Evolutionary conservation across 2,329 filamentous ascomycete species (phyloP).

Genomic region (Fusarium mexicanum): DNA sequence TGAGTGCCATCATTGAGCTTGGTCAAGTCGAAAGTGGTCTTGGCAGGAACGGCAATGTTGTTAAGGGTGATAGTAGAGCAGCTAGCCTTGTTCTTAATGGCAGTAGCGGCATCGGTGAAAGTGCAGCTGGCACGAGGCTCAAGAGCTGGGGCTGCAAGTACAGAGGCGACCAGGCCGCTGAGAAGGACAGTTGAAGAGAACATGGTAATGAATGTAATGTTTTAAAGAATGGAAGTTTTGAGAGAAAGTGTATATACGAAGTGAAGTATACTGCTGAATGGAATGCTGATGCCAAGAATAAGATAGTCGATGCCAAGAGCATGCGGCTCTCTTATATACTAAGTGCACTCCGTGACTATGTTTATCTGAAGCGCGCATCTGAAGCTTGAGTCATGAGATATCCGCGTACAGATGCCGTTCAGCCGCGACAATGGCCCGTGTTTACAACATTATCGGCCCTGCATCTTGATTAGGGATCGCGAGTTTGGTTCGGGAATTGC

Average conservation of each 20-base stretch:
- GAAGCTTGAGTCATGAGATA: not conserved
- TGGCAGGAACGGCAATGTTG: constrained; percentile 65
- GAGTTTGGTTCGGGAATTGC: not conserved
- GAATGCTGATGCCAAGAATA: not conserved
- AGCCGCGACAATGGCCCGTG: constrained; percentile 12
- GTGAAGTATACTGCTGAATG: not conserved
- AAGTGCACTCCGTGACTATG: no score
- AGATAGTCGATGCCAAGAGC: not conserved
- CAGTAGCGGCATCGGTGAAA: constrained; percentile 61
- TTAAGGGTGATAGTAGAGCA: constrained; percentile 65
- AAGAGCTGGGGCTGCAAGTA: constrained; percentile 36
- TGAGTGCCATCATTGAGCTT: constrained; percentile 59
- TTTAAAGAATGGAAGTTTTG: not conserved
- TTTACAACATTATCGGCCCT: not conserved
- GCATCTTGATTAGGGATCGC: constrained; percentile 9
- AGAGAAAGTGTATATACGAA: not conserved
- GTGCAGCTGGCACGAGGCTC: constrained; percentile 55
- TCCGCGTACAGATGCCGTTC: constrained; percentile 7
- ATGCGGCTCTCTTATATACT: not conserved
- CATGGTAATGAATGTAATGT: constrained; percentile 2
- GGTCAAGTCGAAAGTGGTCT: constrained; percentile 67
- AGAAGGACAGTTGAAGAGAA: constrained; percentile 39
- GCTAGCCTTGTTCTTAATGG: constrained; percentile 57
- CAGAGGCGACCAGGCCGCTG: constrained; percentile 42
- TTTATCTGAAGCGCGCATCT: not conserved